Conservation (phyloP, 2,329 filamentous ascomycete genomes). For the Basipetospora chlamydospora region DNA sequence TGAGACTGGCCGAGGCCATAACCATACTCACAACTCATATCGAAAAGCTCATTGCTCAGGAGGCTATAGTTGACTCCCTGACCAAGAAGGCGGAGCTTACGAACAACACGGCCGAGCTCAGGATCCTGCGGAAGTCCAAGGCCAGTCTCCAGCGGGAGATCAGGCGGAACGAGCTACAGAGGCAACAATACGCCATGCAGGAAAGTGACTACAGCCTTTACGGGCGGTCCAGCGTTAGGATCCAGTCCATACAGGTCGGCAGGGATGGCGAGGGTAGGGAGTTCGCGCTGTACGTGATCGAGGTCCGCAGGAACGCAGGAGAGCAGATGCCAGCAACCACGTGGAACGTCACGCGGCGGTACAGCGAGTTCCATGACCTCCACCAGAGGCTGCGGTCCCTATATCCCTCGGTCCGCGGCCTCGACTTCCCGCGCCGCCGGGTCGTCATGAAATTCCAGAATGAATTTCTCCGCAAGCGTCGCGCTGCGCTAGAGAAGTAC, state of each 20-base stretch:
- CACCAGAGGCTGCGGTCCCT: conserved; percentile 75
- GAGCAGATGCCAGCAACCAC: conserved; percentile 95
- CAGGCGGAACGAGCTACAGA: conserved; percentile 82
- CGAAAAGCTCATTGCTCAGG: conserved; percentile 73
- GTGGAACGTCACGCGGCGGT: conserved; percentile 84
- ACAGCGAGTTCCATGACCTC: conserved; percentile 93
- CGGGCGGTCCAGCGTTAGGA: conserved; percentile 75
- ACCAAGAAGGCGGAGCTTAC: conserved; percentile 91
- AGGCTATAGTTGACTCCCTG: conserved; percentile 80
- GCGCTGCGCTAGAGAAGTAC: conserved; percentile 72
- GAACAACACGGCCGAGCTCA: conserved; percentile 85
- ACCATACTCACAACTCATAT: conserved; percentile 79
- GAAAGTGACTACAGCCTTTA: conserved; percentile 97
- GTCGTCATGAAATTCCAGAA: conserved; percentile 94
- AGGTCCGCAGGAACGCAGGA: conserved; percentile 78
- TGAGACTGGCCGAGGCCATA: conserved; percentile 88
- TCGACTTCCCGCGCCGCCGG: conserved; percentile 84
- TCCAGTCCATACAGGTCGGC: conserved; percentile 86
- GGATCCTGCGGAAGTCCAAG: conserved; percentile 87
- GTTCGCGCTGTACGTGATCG: conserved; percentile 83
- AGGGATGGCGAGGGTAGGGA: conserved; percentile 86
- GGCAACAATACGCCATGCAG: conserved; percentile 93
- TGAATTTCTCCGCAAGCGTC: conserved; percentile 85
- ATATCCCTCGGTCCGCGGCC: conserved; percentile 74
- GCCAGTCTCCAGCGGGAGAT: conserved; percentile 87